Conservation (phyloP, 495 filamentous ascomycete species). For the Trichoderma orchidacearum region DNA sequence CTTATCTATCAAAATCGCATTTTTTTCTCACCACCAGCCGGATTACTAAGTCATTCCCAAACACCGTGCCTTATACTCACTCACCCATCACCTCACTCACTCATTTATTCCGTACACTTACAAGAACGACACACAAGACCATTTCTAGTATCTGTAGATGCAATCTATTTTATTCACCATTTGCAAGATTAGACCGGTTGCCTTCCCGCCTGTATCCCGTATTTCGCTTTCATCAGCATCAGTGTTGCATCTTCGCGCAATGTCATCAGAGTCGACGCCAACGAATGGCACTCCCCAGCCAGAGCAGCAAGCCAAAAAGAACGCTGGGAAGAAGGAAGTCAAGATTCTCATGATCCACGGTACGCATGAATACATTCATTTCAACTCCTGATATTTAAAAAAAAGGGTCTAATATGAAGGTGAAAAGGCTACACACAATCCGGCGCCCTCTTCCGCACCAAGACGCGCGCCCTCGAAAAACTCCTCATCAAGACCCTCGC, state of each 20-base stretch:
- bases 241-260: neutral
- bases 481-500: constrained; percentile 60
- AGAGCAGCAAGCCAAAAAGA: constrained; percentile 8
- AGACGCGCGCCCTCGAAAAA: constrained; percentile 79
- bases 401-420: constrained; percentile 2
- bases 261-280: neutral
- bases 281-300: neutral
- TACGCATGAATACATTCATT: constrained; percentile 6
- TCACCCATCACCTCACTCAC: neutral
- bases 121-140: neutral
- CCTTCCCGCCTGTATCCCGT: neutral
- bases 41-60: neutral
- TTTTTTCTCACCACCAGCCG: neutral
- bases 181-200: neutral
- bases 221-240: neutral
- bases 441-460: constrained; percentile 71
- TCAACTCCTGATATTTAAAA: too few species aligned
- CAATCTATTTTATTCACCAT: neutral
- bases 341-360: constrained; percentile 47
- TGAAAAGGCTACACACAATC: constrained; percentile 75
- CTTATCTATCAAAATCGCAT: too few species aligned
- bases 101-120: neutral
- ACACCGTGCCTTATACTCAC: neutral
- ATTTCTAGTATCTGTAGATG: neutral
- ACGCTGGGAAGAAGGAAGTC: constrained; percentile 22